Evolutionary conservation across 1,284 basidiomycete species (phyloP).

Genomic region (Xerocomus amazonicus): DNA sequence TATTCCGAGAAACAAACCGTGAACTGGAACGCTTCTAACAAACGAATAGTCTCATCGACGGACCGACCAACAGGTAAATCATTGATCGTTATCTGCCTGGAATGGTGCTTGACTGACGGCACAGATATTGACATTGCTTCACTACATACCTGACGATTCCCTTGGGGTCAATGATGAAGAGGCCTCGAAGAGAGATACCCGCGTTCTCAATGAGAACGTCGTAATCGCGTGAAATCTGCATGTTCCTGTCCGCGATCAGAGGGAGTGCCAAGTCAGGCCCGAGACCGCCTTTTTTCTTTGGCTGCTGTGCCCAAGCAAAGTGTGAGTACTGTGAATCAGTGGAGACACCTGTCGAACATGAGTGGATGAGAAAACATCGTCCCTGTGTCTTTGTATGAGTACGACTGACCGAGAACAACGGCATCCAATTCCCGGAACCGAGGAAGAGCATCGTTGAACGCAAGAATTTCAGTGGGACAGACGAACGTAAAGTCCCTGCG

Average conservation of each 20-base stretch:
- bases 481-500: constrained; percentile 79
- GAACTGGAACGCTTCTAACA: constrained; percentile 90
- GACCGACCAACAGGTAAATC: constrained; percentile 89
- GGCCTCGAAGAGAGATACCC: constrained; percentile 80
- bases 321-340: constrained; percentile 89
- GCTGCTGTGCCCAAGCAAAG: constrained; percentile 80
- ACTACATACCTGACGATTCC: constrained; percentile 61
- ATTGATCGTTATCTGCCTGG: constrained; percentile 80
- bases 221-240: constrained; percentile 72
- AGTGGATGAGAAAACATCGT: not conserved
- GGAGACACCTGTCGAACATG: constrained; percentile 53
- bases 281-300: constrained; percentile 81
- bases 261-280: constrained; percentile 83
- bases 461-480: constrained; percentile 90
- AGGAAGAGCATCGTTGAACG: constrained; percentile 82
- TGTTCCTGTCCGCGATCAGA: constrained; percentile 68
- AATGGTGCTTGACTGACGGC: not conserved
- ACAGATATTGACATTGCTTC: not conserved
- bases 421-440: constrained; percentile 73
- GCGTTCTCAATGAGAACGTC: constrained; percentile 83
- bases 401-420: constrained; percentile 62
- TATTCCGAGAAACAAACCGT: constrained; percentile 46
- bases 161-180: constrained; percentile 89
- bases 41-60: constrained; percentile 84
- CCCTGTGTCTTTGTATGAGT: not conserved